A percentile compares a stretch with the other conserved stretches of the same genome.
These are phyloP conservation scores for Dryadomyces quercus-mongolicae DNA, from an alignment of 2,329 filamentous ascomycete species.

Conservation along the genomic window DNA sequence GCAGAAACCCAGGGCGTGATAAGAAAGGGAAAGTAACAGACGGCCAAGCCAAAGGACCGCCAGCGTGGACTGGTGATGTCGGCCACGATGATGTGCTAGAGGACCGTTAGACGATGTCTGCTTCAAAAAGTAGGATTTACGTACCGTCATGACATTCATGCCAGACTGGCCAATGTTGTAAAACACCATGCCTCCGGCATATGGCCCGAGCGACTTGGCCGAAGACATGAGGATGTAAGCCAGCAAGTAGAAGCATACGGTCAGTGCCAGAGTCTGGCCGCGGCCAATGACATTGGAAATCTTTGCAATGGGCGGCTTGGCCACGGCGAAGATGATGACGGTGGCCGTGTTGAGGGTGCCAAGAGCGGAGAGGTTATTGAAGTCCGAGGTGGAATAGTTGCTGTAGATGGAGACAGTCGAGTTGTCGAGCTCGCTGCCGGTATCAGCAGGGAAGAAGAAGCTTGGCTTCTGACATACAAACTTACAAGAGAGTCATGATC, in stretches of 20 bases:
- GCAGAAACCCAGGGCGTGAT: constrained; percentile 45
- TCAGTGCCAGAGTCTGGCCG: constrained; percentile 45
- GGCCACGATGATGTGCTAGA: constrained; percentile 39
- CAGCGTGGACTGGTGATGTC: constrained; percentile 43
- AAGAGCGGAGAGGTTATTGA: constrained; percentile 18
- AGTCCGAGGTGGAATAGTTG: constrained; percentile 22
- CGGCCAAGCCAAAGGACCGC: constrained; percentile 35
- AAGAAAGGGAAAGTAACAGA: constrained; percentile 40
- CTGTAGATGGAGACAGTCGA: constrained; percentile 17
- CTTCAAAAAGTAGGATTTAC: not conserved
- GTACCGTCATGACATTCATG: constrained; percentile 37
- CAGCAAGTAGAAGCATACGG: constrained; percentile 39
- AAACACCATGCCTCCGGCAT: constrained; percentile 42
- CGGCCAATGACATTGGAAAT: constrained; percentile 50
- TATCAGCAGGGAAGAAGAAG: not conserved
- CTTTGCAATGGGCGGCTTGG: constrained; percentile 50
- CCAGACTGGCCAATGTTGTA: constrained; percentile 47
- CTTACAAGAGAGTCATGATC: constrained; percentile 16
- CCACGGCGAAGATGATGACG: constrained; percentile 33
- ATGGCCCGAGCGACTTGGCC: constrained; percentile 37
- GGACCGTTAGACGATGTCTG: not conserved
- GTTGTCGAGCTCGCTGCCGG: constrained; percentile 17
- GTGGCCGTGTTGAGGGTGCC: constrained; percentile 18
- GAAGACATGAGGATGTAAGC: constrained; percentile 47
- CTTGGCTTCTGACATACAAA: not conserved